Percentiles rank a stretch among this genome's conserved stretches.
These are phyloP conservation scores for Theobroma cacao DNA, from an alignment of 345 rosid genomes.

Conservation along the genomic window DNA sequence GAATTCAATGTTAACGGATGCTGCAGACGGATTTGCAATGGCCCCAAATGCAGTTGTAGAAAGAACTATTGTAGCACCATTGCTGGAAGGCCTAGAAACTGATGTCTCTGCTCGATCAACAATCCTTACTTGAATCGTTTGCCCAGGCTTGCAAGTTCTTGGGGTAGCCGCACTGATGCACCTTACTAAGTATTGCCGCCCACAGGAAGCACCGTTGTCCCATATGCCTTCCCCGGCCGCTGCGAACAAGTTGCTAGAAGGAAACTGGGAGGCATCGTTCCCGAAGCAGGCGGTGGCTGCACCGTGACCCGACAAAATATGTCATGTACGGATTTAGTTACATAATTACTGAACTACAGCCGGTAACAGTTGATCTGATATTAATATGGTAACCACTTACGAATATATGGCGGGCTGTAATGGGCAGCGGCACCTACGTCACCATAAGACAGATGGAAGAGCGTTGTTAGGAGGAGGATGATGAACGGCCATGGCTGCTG, in stretches of 20 bases:
- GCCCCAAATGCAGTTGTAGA: slow-evolving; percentile 38
- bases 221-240: slow-evolving; percentile 63
- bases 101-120: slow-evolving; percentile 43
- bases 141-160: slow-evolving; percentile 27
- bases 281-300: slow-evolving; percentile 64
- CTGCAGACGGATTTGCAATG: slow-evolving; percentile 32
- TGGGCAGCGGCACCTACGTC: slow-evolving; percentile 12
- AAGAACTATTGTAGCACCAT: slow-evolving; percentile 39
- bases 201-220: slow-evolving; percentile 68
- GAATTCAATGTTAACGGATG: slow-evolving; percentile 41
- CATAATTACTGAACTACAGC: no score
- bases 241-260: slow-evolving; percentile 47
- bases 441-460: neutral
- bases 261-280: slow-evolving; percentile 35
- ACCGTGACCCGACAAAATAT: neutral
- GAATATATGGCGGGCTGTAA: slow-evolving; percentile 11
- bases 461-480: neutral
- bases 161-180: slow-evolving; percentile 47
- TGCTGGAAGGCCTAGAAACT: slow-evolving; percentile 32
- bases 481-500: neutral
- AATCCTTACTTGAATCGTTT: slow-evolving; percentile 34
- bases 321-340: no score
- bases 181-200: slow-evolving; percentile 48
- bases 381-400: neutral
- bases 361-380: no score